Conservation (phyloP, 2,329 filamentous ascomycete genomes). For the Aureobasidium pullulans region DNA sequence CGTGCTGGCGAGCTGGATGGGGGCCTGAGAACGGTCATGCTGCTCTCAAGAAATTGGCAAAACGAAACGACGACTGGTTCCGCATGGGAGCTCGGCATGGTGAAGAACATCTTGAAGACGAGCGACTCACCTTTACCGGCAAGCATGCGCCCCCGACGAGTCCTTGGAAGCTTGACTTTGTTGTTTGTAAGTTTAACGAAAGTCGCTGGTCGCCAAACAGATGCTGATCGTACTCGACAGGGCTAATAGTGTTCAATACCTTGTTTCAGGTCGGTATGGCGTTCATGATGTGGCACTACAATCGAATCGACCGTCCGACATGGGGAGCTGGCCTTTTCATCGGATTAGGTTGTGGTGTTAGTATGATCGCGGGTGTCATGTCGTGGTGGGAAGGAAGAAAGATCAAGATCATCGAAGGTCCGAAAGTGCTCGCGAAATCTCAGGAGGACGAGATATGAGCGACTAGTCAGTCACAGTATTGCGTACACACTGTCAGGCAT, state of each 20-base stretch:
- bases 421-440: constrained; percentile 61
- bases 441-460: background rate
- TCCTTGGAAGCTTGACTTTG: constrained; percentile 70
- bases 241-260: constrained; percentile 67
- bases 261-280: constrained; percentile 66
- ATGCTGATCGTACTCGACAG: too few relatives aligned
- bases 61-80: background rate
- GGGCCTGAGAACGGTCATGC: background rate
- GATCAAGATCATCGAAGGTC: constrained; percentile 63
- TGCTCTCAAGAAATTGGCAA: background rate
- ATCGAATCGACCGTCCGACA: constrained; percentile 51
- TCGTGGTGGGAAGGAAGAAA: constrained; percentile 62
- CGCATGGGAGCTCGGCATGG: background rate
- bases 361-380: constrained; percentile 59
- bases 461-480: background rate
- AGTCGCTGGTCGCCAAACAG: too few relatives aligned
- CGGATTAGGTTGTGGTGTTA: constrained; percentile 63
- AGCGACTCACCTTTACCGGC: constrained; percentile 48
- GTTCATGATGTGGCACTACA: constrained; percentile 66
- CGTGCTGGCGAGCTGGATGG: background rate
- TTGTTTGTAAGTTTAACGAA: constrained; percentile 52
- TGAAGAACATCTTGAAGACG: background rate
- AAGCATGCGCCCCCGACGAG: constrained; percentile 58
- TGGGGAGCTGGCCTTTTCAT: constrained; percentile 78
- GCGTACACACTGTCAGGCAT: background rate